Base-by-base conservation (phyloP, 2,329 filamentous ascomycete genomes). In the Aspergillus eucalypticola region DNA sequence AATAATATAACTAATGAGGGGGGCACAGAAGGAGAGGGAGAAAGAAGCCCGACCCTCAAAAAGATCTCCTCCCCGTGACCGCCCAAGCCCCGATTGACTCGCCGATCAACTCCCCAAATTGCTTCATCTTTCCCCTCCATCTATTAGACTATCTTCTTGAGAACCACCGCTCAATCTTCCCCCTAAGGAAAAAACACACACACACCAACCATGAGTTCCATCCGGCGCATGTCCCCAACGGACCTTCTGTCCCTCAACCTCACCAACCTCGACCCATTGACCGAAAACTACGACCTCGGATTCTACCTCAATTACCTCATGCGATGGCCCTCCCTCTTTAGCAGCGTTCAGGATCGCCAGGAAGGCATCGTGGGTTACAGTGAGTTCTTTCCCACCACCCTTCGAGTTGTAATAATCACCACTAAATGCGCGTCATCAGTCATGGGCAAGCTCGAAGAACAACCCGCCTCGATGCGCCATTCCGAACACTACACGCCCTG, bases 291-390 rank as follows among this genome's bases (percentile, higher is more conserved):
- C 81, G 92, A 96, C 75, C 85, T 96, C 66, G 86, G 88, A 64
- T 99, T 98, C 81, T 99, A 99, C 80, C 86, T 97, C 61, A 91
- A 96, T 71, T 99, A 99, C 78, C 88, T 96, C 66, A 92, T 92
- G 56, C 92, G 91, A 82, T 99, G 95, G 95, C 95, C 95, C 1
- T 89, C 92, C 25, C 85, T 98, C 46, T 98, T 97, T 80, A 92
- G 92, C 73, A 91, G 96, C 15, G 92, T 96, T 61, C 91, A 96
- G 75, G 91, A 94, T 66, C 84, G 86, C 58, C 84, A 89, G 64
- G 92, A 92, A n/a, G 89, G 92, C 64, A 94, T 98, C 59, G 90
- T 96, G 66, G 95, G 91, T 58, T 99, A 99, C 78, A 96, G 93
- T 96, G 84, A 59, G 86, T 79, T 39, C 8, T 42, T 29, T 13